phyloP scores from a whole-genome alignment of 345 rosid genomes.

The Syzygium aqueum region DNA sequence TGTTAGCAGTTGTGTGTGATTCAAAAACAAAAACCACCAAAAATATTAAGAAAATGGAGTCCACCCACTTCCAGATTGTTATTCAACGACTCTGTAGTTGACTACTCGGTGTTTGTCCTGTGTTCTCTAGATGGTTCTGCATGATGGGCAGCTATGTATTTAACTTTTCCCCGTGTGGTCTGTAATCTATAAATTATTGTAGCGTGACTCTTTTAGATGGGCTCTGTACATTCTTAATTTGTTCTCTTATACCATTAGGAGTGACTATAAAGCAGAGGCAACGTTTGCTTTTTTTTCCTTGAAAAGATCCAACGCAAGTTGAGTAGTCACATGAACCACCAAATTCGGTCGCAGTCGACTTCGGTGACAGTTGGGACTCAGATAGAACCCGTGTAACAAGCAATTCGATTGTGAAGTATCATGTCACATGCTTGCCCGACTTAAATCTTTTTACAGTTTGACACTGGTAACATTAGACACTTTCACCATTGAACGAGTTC shows the following conservation, averaged over 20 bases:
- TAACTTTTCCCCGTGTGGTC: not conserved
- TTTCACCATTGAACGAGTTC: not conserved
- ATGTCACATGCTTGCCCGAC: not conserved
- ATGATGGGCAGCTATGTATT: too few species aligned
- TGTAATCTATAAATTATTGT: accelerated
- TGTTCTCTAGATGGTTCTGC: not conserved
- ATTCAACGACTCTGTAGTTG: not conserved
- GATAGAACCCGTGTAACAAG: not conserved
- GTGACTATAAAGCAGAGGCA: not conserved
- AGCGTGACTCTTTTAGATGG: not conserved
- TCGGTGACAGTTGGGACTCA: accelerated
- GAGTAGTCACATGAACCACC: not conserved
- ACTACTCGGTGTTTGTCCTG: not conserved
- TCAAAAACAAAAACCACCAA: not conserved
- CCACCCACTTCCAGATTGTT: not conserved
- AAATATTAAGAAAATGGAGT: not conserved
- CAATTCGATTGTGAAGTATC: not conserved
- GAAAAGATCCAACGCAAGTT: not conserved
- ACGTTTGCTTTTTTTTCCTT: not conserved
- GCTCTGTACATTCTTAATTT: not conserved
- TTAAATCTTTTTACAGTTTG: not conserved
- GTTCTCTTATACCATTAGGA: not conserved
- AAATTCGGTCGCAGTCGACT: accelerated
- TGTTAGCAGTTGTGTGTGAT: not conserved
- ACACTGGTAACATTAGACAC: not conserved